Conservation (phyloP, 1,139 yeast genomes). For the Scheffersomyces stambukii region DNA sequence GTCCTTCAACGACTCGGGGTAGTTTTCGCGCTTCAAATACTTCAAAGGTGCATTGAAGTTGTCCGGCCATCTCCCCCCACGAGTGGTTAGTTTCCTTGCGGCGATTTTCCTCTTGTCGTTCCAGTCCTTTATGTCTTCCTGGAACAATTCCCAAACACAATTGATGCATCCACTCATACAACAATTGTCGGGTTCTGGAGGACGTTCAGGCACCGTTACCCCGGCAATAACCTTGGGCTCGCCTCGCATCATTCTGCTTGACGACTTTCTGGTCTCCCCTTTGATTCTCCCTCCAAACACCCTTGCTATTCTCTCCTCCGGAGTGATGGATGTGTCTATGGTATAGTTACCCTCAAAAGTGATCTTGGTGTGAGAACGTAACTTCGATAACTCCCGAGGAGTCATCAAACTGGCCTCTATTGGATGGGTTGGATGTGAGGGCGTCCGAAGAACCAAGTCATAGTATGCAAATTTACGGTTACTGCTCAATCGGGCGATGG, state of each 20-base stretch:
- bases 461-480: conserved; percentile 30
- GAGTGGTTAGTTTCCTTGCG: conserved; percentile 44
- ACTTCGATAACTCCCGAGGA: conserved; percentile 14
- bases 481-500: not conserved
- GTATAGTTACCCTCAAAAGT: conserved; percentile 47
- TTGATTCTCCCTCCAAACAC: conserved; percentile 59
- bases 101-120: conserved; percentile 57
- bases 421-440: conserved; percentile 29
- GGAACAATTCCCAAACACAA: conserved; percentile 93
- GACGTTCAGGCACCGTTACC: conserved; percentile 70
- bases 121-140: conserved; percentile 88
- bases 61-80: conserved; percentile 71
- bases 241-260: conserved; percentile 45
- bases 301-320: conserved; percentile 46
- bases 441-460: conserved; percentile 34
- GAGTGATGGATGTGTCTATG: conserved; percentile 27
- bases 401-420: conserved; percentile 29
- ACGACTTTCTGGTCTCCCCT: conserved; percentile 49
- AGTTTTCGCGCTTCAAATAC: conserved; percentile 26
- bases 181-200: conserved; percentile 90
- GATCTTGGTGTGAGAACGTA: conserved; percentile 19
- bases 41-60: conserved; percentile 69
- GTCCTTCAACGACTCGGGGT: conserved; percentile 24
- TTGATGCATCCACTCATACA: conserved; percentile 97
- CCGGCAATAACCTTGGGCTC: conserved; percentile 59